A percentile compares a stretch with the other conserved stretches of the same genome.
These are phyloP conservation scores for Stagonosporopsis tanaceti DNA, from an alignment of 2,329 filamentous ascomycete species.

Conservation along the genomic window DNA sequence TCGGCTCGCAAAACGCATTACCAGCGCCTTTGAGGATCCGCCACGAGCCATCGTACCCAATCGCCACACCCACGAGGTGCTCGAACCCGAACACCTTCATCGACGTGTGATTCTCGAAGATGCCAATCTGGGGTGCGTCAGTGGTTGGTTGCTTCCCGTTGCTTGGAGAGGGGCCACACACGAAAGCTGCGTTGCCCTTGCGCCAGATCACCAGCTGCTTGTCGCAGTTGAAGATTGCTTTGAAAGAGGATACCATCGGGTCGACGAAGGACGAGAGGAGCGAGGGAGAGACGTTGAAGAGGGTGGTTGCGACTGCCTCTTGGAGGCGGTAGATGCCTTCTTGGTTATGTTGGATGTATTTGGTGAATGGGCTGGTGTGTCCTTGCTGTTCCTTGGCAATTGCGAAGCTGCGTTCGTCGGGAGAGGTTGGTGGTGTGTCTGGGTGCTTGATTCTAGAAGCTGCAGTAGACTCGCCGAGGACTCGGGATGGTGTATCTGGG, in stretches of 20 bases:
- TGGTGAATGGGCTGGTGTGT: slow-evolving; percentile 21
- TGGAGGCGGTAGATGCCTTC: slow-evolving; percentile 19
- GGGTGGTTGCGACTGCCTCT: slow-evolving; percentile 27
- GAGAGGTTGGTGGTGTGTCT: slow-evolving; percentile 7
- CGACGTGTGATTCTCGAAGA: slow-evolving; percentile 21
- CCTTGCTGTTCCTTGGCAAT: not conserved
- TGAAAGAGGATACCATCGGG: slow-evolving; percentile 23
- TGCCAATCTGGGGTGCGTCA: slow-evolving; percentile 20
- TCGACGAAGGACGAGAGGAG: slow-evolving; percentile 21
- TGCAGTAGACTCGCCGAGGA: not conserved
- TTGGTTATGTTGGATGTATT: slow-evolving; percentile 2
- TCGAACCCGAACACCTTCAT: slow-evolving; percentile 24
- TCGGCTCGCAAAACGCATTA: slow-evolving; percentile 21
- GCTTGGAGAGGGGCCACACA: not conserved
- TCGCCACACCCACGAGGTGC: slow-evolving; percentile 26
- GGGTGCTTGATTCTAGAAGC: not conserved
- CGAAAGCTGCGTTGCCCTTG: slow-evolving; percentile 30
- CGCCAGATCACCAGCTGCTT: slow-evolving; percentile 31
- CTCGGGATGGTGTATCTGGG: not conserved
- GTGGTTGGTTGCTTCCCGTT: not conserved
- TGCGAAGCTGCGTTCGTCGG: not conserved
- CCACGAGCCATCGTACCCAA: slow-evolving; percentile 33
- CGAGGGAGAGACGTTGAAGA: slow-evolving; percentile 14
- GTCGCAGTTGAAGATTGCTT: slow-evolving; percentile 21
- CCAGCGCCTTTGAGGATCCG: slow-evolving; percentile 20